Evolutionary conservation across 176 grass and related monocot species (phyloP), one percentile per base, ranked within the genome.

Genomic region (Oryza nivara): DNA sequence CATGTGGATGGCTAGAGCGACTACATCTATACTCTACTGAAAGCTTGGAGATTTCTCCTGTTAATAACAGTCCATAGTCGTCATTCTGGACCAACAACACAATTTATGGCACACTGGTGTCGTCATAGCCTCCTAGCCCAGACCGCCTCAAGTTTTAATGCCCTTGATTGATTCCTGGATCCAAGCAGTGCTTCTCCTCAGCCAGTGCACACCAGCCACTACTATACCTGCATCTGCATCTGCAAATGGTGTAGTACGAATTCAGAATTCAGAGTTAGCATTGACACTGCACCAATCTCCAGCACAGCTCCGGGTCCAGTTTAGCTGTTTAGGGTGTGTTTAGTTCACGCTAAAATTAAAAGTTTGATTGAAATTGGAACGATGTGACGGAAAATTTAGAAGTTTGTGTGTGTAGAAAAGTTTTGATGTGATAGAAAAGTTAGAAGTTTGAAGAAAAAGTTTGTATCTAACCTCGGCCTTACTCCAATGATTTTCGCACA

Each of bases 181-280:
- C 54, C 54, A n/a, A 58, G n/a, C 54, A 20, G 6, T 58, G 49
- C 15, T 52, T 13, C 49, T 16, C 49, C 49, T 49, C 47, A 49
- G 47, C 15, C 2, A 11, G 11, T 15, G 16, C 52, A 17, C 15
- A 19, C 52, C 6, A 19, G 16, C 16, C 19, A 56, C 6, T 38
- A 38, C 36, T 38, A 38, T 56, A 56, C 52, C 52, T 56, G 52
- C 52, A 56, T 56, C 52, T 56, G 52, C 20, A 9, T 12, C 56
- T 61, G 20, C 56, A 61, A 61, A 20, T 34, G 35, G 23, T 67
- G 9, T 67, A 20, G 9, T 67, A 20, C 16, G 20, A 28, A 80
- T 86, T 80, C 28, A 86, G 38, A 28, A 86, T 86, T 80, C 28
- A 86, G 38, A 66, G 76, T 22, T 16, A 46, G 65, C 71, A 73